Base-by-base conservation (phyloP, 2,329 filamentous ascomycete species). In the Magnaporthiopsis rhizophila region DNA sequence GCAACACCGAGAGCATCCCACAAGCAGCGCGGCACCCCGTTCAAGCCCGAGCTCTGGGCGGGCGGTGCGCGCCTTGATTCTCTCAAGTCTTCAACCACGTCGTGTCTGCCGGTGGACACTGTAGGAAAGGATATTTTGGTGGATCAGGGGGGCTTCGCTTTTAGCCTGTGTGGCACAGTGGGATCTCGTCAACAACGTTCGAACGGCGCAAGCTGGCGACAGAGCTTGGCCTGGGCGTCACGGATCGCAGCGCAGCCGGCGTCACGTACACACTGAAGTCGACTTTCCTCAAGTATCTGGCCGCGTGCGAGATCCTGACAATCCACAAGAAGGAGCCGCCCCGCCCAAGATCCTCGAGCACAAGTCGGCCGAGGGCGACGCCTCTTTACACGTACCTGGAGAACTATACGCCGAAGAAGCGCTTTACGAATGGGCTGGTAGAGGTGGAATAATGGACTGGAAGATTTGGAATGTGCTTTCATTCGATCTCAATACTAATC, bases 231-330 rank as follows among this genome's bases (percentile, higher is more conserved):
- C 85, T 93, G 67, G 56, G 50, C 26, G 53, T 58, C 15, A 86
- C 86, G 71, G 87, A 86, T 64, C 83, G 84, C 71, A 92, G 94
- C 72, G 86, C 91, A 67, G 83, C 91, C 8, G 91, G 91, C n/a
- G 86, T 92, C n/a, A n/a, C n/a, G n/a, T n/a, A n/a, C n/a, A n/a
- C n/a, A n/a, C n/a, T n/a, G n/a, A n/a, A n/a, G n/a, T n/a, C n/a
- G n/a, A n/a, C n/a, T n/a, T n/a, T 95, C 78, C 96, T 96, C 80
- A 93, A 92, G 75, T 92, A 94, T 71, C 83, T 97, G 59, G 89
- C 89, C 15, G 92, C 92, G 1, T 97, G 90, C 76, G 92, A 96
- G 76, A 95, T 96, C 71, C 86, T 85, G 60, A 89, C 86, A 13
- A 78, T 92, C 58, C 89, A 93, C 77, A 84, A 87, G 64, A 87